These are phyloP conservation scores for Serendipita vermifera DNA, from an alignment of 768 basidiomycete genomes.

Conservation along the genomic window DNA sequence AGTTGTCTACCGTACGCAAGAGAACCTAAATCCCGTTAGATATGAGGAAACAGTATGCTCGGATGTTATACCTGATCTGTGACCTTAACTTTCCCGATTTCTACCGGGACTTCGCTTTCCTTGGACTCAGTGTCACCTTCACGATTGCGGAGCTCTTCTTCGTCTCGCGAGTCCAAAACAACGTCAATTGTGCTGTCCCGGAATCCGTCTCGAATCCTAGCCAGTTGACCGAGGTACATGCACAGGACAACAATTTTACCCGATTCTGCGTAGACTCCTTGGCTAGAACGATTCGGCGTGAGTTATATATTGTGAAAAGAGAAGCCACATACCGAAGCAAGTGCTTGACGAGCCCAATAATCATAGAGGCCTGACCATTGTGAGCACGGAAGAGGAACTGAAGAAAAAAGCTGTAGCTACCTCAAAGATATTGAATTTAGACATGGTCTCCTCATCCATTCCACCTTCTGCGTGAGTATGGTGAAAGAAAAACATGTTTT, in stretches of 20 bases:
- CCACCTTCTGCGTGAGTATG: slow-evolving; percentile 51
- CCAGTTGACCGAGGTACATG: slow-evolving; percentile 41
- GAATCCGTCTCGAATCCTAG: slow-evolving; percentile 32
- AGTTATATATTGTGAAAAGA: neutral
- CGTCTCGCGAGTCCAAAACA: slow-evolving; percentile 56
- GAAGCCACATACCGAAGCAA: slow-evolving; percentile 27
- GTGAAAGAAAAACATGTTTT: slow-evolving; percentile 54
- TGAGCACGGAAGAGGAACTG: no score
- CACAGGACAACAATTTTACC: slow-evolving; percentile 45
- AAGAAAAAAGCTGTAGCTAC: slow-evolving; percentile 24
- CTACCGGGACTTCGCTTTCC: slow-evolving; percentile 22
- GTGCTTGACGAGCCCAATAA: slow-evolving; percentile 41
- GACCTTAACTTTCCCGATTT: neutral
- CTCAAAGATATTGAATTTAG: slow-evolving; percentile 58
- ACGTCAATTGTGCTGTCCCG: slow-evolving; percentile 37
- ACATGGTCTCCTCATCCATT: slow-evolving; percentile 45
- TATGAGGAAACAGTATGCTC: no score
- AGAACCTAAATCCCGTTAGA: slow-evolving; percentile 34
- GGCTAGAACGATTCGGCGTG: slow-evolving; percentile 21
- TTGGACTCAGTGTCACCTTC: slow-evolving; percentile 22
- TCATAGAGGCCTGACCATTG: slow-evolving; percentile 30
- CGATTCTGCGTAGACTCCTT: slow-evolving; percentile 34
- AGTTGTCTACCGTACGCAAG: slow-evolving; percentile 65
- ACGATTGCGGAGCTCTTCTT: slow-evolving; percentile 42
- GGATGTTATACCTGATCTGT: neutral